These are phyloP conservation scores for Cladophialophora yegresii DNA, from an alignment of 2,329 filamentous ascomycete genomes.

Conservation along the genomic window DNA sequence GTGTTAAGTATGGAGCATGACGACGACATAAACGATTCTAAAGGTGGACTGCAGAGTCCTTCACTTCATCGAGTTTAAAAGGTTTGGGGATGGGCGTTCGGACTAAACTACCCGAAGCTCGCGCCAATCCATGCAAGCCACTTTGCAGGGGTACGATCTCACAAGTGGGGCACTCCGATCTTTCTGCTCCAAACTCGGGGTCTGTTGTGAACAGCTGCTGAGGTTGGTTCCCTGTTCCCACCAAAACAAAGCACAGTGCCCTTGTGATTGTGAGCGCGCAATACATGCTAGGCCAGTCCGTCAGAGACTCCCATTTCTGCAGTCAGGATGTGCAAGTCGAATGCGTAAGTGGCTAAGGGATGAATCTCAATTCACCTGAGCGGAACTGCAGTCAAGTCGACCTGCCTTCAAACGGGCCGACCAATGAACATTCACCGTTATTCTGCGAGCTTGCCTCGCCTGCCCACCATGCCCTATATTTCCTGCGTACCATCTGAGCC, in stretches of 20 bases:
- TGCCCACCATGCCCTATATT: conserved; percentile 1
- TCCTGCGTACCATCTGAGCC: conserved; percentile 9
- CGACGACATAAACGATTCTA: background rate
- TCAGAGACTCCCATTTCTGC: background rate
- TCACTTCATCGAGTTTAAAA: background rate
- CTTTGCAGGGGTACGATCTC: background rate
- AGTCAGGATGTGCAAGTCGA: background rate
- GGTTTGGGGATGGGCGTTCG: background rate
- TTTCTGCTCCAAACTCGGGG: background rate
- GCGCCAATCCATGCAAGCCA: conserved; percentile 3
- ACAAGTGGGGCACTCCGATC: conserved; percentile 4
- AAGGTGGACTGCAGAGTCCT: background rate
- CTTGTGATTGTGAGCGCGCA: background rate
- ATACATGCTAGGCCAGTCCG: background rate
- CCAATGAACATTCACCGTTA: background rate
- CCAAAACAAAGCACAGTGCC: background rate
- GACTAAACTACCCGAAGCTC: conserved; percentile 3
- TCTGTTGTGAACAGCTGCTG: background rate
- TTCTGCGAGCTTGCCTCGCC: background rate
- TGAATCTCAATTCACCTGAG: background rate
- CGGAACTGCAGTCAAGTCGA: background rate
- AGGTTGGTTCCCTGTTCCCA: background rate
- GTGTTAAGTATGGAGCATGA: background rate
- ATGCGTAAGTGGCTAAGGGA: background rate
- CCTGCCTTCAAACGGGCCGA: background rate